These are phyloP conservation scores for Alloascoidea africana DNA, from an alignment of 805 yeast species.

Conservation along the genomic window DNA sequence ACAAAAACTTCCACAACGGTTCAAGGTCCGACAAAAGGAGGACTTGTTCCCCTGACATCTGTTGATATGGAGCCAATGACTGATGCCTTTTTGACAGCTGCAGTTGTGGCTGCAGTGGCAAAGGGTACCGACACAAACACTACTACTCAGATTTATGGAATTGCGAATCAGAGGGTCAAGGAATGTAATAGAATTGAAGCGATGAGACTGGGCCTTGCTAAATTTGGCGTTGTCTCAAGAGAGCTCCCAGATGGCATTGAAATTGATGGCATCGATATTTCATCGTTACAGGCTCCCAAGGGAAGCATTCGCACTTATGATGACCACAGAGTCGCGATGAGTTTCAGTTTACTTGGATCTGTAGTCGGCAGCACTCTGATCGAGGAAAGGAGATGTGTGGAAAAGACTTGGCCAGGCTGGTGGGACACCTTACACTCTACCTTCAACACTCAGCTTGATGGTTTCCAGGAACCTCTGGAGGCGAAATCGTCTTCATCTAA, in stretches of 20 bases:
- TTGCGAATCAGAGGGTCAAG: slow-evolving; percentile 95
- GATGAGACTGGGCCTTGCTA: slow-evolving; percentile 77
- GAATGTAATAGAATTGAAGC: slow-evolving; percentile 95
- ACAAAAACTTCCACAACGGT: slow-evolving; percentile 82
- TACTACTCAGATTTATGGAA: slow-evolving; percentile 77
- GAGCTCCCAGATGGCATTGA: slow-evolving; percentile 91
- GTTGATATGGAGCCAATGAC: slow-evolving; percentile 99
- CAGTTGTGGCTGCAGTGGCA: slow-evolving; percentile 86
- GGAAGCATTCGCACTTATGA: slow-evolving; percentile 71
- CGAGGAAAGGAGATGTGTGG: slow-evolving; percentile 82
- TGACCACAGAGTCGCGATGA: slow-evolving; percentile 98
- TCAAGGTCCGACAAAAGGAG: slow-evolving; percentile 67
- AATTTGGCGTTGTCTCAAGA: slow-evolving; percentile 75
- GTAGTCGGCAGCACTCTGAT: slow-evolving; percentile 46
- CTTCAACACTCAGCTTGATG: slow-evolving; percentile 53
- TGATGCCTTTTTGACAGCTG: slow-evolving; percentile 93
- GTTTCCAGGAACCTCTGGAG: slow-evolving; percentile 36
- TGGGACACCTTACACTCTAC: slow-evolving; percentile 80
- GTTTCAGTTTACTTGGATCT: slow-evolving; percentile 79
- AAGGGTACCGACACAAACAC: slow-evolving; percentile 25
- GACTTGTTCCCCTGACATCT: slow-evolving; percentile 48
- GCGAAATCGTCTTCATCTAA: slow-evolving; percentile 8
- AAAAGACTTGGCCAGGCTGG: slow-evolving; percentile 99
- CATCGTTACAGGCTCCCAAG: slow-evolving; percentile 38
- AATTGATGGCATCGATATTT: slow-evolving; percentile 49